These are phyloP conservation scores for Globisporangium ultimum DNA, from an alignment of 352 stramenopile species.

Conservation along the genomic window DNA sequence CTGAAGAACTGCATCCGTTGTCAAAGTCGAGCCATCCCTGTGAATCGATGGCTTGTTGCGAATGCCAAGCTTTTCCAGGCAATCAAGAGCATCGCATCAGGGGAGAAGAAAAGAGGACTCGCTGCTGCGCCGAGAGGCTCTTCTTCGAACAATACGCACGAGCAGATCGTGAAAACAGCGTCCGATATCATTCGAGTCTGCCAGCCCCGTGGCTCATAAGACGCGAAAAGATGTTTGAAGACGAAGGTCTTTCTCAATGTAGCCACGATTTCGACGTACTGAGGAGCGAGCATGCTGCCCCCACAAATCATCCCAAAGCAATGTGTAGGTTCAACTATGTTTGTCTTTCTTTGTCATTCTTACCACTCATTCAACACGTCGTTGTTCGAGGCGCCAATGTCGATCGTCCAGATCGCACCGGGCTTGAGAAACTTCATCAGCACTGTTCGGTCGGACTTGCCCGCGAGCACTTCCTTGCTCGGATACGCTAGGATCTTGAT, in stretches of 20 bases:
- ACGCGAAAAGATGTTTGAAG: background rate
- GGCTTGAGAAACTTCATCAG: constrained; percentile 81
- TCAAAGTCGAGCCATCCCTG: constrained; percentile 22
- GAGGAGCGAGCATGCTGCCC: background rate
- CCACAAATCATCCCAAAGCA: background rate
- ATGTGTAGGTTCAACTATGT: constrained; percentile 2
- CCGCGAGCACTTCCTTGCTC: constrained; percentile 55
- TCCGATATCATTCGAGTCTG: constrained; percentile 35
- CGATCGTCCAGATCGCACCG: constrained; percentile 74
- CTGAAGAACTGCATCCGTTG: constrained; percentile 61
- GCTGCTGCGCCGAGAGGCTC: too few species aligned
- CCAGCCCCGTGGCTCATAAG: background rate
- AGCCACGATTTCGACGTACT: background rate
- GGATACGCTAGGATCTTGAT: constrained; percentile 78
- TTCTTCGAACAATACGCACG: constrained; percentile 12
- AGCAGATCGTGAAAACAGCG: constrained; percentile 51
- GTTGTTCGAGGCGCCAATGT: constrained; percentile 72
- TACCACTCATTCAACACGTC: constrained; percentile 62
- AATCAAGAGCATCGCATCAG: constrained; percentile 18
- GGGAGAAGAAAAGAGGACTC: background rate
- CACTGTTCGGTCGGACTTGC: constrained; percentile 60
- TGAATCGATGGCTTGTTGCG: constrained; percentile 28
- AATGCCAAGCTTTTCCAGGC: constrained; percentile 20
- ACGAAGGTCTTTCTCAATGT: too few species aligned
- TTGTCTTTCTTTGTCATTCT: constrained; percentile 5